Evolutionary conservation across 495 filamentous ascomycete species (phyloP), one percentile per base, ranked within the genome.

Genomic region (Ascodesmis nigricans): DNA sequence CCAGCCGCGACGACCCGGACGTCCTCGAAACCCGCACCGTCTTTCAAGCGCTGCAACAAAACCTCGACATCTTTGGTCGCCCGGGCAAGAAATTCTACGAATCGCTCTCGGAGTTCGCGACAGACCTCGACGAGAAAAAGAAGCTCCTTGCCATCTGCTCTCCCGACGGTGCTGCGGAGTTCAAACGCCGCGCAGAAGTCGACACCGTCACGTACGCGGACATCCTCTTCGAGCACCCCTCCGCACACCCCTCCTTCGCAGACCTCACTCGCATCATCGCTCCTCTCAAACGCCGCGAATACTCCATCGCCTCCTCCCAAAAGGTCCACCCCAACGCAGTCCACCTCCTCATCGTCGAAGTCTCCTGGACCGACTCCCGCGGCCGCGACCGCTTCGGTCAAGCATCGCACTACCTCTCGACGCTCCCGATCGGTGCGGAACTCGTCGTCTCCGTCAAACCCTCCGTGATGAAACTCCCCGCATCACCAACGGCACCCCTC

Each of bases 11-110:
- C 37, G 71, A 91, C 47, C 49, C 71, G 7, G 56, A 60, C 26
- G 60, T 83, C 6, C 59, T 80, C 5, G 87, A 95, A 57, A 79
- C 78, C 45, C 70, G 90, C 41, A 97, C 87, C 19, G 77, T 93
- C 14, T 91, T 81, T 58, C 87, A 97, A 55, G 73, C 79, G 0
- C 63, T 97, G 1, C 60, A 81, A 11, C 90, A 95, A 55, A 93
- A 92, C 54, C 63, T 97, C 22, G 90, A 97, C 55, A 87, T 95
- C 52, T 91, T 92, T 49, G 87, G 87, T 46, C 80, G 81, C 42
- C 87, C 87, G 7, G 82, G 81, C 22, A 97, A 97, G 66, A 71
- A 76, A 33, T 97, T 95, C 64, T 97, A 93, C 60, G 90, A 95
- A 55, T 62, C 76, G 5, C 65, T 97, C 17, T 69, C 83, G 16